Percentiles rank a stretch among this genome's conserved stretches.
These are phyloP conservation scores for Aspergillus egyptiacus DNA, from an alignment of 495 filamentous ascomycete genomes.

Conservation along the genomic window DNA sequence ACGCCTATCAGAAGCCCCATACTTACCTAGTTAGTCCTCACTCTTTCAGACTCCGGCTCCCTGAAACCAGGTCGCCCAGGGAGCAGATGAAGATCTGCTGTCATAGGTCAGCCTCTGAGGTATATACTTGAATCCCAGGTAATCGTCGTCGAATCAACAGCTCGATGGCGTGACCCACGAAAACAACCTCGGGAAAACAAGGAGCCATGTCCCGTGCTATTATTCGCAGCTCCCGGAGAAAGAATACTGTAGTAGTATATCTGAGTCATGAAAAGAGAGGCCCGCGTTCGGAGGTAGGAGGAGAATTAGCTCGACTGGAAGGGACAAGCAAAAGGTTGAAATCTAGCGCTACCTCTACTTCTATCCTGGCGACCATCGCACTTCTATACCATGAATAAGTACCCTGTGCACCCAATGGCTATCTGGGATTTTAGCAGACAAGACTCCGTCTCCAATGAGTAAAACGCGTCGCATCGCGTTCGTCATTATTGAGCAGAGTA, in stretches of 20 bases:
- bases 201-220: constrained; percentile 21
- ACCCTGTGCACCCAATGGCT: background rate
- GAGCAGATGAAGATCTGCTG: background rate
- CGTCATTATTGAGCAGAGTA: background rate
- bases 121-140: background rate
- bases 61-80: background rate
- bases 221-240: constrained; percentile 11
- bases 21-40: no score
- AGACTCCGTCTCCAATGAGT: background rate
- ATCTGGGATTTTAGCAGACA: constrained; percentile 2
- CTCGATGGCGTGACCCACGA: constrained; percentile 12
- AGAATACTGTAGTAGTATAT: no score
- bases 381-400: background rate
- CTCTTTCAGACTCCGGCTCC: background rate
- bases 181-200: constrained; percentile 29
- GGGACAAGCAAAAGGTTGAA: no score
- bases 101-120: background rate
- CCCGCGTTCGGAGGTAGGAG: background rate
- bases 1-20: constrained; percentile 2
- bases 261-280: no score
- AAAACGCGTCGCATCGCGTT: background rate
- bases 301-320: no score
- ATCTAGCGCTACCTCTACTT: no score
- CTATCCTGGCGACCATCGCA: background rate
- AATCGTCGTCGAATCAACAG: constrained; percentile 3